phyloP scores from a whole-genome alignment of 176 grass and related monocot species.

The Rhynchospora pubera region DNA sequence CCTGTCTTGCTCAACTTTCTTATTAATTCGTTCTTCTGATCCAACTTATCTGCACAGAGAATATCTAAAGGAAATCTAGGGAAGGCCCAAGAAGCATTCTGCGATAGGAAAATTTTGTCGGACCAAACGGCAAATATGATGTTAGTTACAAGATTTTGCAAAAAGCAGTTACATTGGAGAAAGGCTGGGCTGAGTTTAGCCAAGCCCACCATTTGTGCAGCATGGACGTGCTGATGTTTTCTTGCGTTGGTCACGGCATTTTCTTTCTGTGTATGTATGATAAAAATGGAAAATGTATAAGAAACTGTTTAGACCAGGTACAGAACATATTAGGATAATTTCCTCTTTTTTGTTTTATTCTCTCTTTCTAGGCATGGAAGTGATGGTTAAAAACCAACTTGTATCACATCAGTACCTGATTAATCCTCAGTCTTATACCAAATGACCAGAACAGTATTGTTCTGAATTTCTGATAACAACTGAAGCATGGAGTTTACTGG shows the following conservation, averaged over 20 bases:
- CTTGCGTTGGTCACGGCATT: neutral
- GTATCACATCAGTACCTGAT: neutral
- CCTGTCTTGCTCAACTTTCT: neutral
- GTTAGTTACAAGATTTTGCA: neutral
- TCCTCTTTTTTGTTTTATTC: no score
- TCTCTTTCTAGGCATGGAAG: no score
- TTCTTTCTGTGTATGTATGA: neutral
- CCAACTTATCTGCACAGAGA: neutral
- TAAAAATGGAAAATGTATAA: neutral
- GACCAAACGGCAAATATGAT: neutral
- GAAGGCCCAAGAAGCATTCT: neutral
- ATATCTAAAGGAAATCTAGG: neutral
- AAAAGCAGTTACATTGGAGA: neutral
- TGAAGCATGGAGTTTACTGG: neutral
- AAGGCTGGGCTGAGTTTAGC: neutral
- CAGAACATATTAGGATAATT: neutral
- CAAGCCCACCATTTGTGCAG: neutral
- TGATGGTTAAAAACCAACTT: no score
- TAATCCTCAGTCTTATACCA: neutral
- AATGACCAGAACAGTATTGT: neutral
- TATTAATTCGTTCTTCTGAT: neutral
- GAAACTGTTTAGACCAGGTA: neutral
- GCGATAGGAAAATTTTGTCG: neutral
- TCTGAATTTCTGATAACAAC: neutral
- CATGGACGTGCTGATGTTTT: neutral